Evolutionary conservation across 306 rosid genomes (phyloP), one percentile per base, ranked within the genome.

Genomic region (Rubus idaeus): DNA sequence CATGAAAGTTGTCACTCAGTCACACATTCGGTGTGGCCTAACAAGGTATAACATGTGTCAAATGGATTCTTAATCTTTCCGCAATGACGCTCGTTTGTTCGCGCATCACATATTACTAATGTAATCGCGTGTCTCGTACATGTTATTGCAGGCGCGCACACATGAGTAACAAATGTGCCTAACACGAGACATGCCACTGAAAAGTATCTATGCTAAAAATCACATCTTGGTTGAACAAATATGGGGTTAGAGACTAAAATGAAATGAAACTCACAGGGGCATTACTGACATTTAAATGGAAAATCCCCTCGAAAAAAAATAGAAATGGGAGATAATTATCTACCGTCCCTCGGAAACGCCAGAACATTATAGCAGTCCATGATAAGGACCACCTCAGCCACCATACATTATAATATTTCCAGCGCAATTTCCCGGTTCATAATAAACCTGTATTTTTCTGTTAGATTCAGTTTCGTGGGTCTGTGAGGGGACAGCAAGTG

Each of bases 391-490:
- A 60, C 80, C 63, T 44, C 41, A 30, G 42, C 64, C 52, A 53
- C 51, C 65, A 5, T 13, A 35, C 21, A 71, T 39, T 18, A 35
- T 13, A 50, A 7, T 18, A 37, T 39, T 39, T 20, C 10, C 14
- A 16, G 12, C 46, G 21, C 18, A 37, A 21, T 10, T 61, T 40
- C 67, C 41, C 2, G 2, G 30, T 80, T 60, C 17, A 56, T 44
- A 11, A 0, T 68, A 53, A 41, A 47, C 37, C 61, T 30, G 85
- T 80, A 53, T 73, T 86, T 86, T 79, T 75, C 2, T 85, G 88
- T 62, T 10, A 73, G 80, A 87, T 84, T 82, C 87, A 80, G 79
- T 78, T 35, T 39, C 47, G 60, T 23, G 65, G 21, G 9, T 14
- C 46, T 56, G 75, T 8, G n/a, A 14, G 13, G 10, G 49, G 2